A percentile compares a stretch with the other conserved stretches of the same genome.
These are phyloP conservation scores for Ustilago loliicola DNA, from an alignment of 1,284 basidiomycete genomes.

Conservation along the genomic window DNA sequence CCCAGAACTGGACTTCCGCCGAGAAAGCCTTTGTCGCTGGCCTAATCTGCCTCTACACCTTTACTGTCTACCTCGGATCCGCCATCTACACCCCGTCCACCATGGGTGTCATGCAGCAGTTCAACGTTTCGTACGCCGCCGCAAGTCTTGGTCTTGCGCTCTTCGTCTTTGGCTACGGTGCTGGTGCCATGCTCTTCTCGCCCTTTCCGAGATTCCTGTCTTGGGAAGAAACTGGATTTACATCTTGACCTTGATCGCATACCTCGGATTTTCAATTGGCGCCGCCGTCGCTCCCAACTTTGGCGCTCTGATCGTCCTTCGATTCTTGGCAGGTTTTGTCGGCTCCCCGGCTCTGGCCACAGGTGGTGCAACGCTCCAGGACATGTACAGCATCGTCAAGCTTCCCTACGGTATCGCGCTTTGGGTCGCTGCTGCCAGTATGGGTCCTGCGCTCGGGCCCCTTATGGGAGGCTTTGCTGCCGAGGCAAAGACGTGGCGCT, in stretches of 20 bases:
- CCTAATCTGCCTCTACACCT: slow-evolving; percentile 60
- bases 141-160: slow-evolving; percentile 16
- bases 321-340: slow-evolving; percentile 71
- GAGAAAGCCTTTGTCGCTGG: slow-evolving; percentile 57
- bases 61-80: slow-evolving; percentile 76
- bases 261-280: slow-evolving; percentile 37
- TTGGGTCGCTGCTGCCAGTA: slow-evolving; percentile 24
- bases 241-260: slow-evolving; percentile 24
- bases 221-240: slow-evolving; percentile 57
- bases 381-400: slow-evolving; percentile 40
- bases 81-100: slow-evolving; percentile 47
- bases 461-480: slow-evolving; percentile 61
- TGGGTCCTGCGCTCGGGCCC: slow-evolving; percentile 60
- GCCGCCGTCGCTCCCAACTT: slow-evolving; percentile 24
- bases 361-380: slow-evolving; percentile 62
- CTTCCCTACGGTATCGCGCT: slow-evolving; percentile 33
- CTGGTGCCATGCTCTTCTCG: slow-evolving; percentile 63
- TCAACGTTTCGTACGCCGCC: slow-evolving; percentile 71
- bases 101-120: slow-evolving; percentile 26
- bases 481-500: slow-evolving; percentile 66
- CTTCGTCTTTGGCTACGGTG: slow-evolving; percentile 50
- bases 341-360: slow-evolving; percentile 69
- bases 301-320: slow-evolving; percentile 37
- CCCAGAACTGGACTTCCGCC: slow-evolving; percentile 55
- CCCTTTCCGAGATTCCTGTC: slow-evolving; percentile 67